Conservation (phyloP, 768 basidiomycete species). For the Leccinum variicolor region DNA sequence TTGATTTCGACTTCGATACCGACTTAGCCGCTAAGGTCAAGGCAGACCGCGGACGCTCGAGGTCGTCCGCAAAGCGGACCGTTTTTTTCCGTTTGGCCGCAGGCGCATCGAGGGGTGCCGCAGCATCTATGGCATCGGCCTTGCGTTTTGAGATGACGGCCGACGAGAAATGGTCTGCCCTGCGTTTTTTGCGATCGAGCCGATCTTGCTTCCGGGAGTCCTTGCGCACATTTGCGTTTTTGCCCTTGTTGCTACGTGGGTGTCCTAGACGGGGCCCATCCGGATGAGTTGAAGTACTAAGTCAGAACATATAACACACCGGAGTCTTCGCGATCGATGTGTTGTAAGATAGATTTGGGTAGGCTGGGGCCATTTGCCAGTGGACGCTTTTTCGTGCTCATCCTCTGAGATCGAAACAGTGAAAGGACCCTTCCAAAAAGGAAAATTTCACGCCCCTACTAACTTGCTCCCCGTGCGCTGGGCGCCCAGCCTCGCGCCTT, state of each 20-base stretch:
- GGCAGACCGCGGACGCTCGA: not conserved
- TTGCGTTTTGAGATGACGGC: constrained; percentile 32
- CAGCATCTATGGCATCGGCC: constrained; percentile 29
- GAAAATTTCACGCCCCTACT: not conserved
- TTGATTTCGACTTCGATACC: not conserved
- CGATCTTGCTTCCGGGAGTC: constrained; percentile 64
- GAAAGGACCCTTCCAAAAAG: not conserved
- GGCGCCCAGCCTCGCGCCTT: too few species aligned
- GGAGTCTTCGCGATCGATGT: constrained; percentile 12
- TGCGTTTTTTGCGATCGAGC: constrained; percentile 55
- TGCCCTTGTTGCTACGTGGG: constrained; percentile 5
- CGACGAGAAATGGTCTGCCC: constrained; percentile 54
- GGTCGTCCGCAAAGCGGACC: constrained; percentile 10
- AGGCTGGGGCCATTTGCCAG: constrained; percentile 19
- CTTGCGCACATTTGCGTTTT: constrained; percentile 42
- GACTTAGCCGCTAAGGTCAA: not conserved
- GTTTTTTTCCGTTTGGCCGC: constrained; percentile 45
- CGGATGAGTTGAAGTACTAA: not conserved
- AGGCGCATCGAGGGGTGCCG: constrained; percentile 35
- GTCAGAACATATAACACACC: constrained; percentile 10
- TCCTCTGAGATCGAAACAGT: too few species aligned
- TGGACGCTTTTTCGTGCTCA: constrained; percentile 14
- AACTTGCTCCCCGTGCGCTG: too few species aligned
- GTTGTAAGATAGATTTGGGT: constrained; percentile 28
- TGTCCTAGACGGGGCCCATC: not conserved